Conservation (phyloP, 129 eudicot species). For the Flaveria ramosissima region DNA sequence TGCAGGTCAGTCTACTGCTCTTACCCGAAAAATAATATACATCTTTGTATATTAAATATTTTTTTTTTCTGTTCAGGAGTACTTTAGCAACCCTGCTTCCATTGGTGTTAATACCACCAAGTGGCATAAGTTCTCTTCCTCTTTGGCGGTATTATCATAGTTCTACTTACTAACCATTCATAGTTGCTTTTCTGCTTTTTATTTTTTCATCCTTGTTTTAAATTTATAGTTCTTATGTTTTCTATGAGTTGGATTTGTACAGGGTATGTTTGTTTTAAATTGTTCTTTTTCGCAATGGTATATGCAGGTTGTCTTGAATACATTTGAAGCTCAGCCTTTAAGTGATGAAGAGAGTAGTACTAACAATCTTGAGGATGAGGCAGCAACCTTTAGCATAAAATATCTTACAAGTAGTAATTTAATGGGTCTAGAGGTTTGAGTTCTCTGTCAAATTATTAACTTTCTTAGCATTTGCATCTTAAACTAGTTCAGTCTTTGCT, state of each 20-base stretch:
- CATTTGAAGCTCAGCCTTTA: conserved; percentile 93
- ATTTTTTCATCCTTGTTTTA: background rate
- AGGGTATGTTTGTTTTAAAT: too few species aligned
- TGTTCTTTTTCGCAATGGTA: conserved; percentile 4
- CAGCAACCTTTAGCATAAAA: conserved; percentile 82
- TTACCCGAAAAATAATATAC: background rate
- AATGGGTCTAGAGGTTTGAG: conserved; percentile 90
- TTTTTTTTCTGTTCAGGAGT: conserved; percentile 50
- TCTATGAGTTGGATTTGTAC: too few species aligned
- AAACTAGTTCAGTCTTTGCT: conserved; percentile 10
- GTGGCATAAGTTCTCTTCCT: conserved; percentile 89
- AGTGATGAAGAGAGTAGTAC: conserved; percentile 93
- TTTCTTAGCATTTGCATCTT: conserved; percentile 9
- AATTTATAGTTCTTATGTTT: background rate
- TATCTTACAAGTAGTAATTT: conserved; percentile 97
- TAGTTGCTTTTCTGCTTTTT: conserved; percentile 20
- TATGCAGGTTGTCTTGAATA: conserved; percentile 70
- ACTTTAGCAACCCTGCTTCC: conserved; percentile 78
- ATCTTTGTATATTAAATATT: background rate
- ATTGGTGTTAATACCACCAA: conserved; percentile 58
- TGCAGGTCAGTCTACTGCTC: conserved; percentile 60
- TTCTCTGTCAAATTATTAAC: conserved; percentile 1
- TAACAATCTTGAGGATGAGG: conserved; percentile 86
- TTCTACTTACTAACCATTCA: background rate
- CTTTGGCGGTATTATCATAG: conserved; percentile 59